Percentiles rank a stretch among this genome's conserved stretches.
Evolutionary conservation across 306 rosid genomes (phyloP).

Genomic region (Morella rubra): DNA sequence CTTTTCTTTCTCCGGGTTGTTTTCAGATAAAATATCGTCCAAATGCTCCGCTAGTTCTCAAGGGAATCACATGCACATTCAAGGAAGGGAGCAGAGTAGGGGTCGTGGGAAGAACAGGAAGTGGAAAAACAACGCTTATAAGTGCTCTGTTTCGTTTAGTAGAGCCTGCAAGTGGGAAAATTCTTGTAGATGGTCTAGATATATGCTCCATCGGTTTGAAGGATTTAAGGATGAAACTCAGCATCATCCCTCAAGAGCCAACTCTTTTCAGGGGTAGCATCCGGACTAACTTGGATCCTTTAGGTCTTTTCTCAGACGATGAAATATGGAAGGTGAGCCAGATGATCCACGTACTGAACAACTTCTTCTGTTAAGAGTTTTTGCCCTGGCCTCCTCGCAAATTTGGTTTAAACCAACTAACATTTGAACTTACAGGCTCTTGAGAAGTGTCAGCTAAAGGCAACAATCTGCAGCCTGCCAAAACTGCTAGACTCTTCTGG

Average conservation of each 20-base stretch:
- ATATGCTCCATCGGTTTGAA: constrained; percentile 70
- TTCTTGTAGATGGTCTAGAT: constrained; percentile 58
- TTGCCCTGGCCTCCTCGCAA: background rate
- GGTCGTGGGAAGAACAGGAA: constrained; percentile 89
- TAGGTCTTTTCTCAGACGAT: constrained; percentile 69
- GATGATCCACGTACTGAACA: background rate
- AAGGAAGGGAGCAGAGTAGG: constrained; percentile 67
- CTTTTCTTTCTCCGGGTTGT: background rate
- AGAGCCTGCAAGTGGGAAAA: constrained; percentile 62
- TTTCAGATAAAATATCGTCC: constrained; percentile 64
- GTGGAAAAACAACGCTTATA: constrained; percentile 74
- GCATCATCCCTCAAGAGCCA: constrained; percentile 87
- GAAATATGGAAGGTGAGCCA: constrained; percentile 71
- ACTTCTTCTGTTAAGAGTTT: background rate
- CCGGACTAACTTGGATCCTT: constrained; percentile 77
- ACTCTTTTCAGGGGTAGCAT: constrained; percentile 78
- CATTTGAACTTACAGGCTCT: constrained; percentile 36
- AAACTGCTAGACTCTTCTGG: constrained; percentile 48
- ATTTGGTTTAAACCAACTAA: background rate
- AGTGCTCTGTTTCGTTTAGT: constrained; percentile 82
- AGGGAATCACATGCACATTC: constrained; percentile 69
- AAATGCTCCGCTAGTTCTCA: constrained; percentile 63
- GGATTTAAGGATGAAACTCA: constrained; percentile 69
- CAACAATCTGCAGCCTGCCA: constrained; percentile 39
- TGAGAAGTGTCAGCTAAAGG: constrained; percentile 57